Evolutionary conservation across 169 alveolate genomes (phyloP).

Genomic region (Plasmodium ovale): DNA sequence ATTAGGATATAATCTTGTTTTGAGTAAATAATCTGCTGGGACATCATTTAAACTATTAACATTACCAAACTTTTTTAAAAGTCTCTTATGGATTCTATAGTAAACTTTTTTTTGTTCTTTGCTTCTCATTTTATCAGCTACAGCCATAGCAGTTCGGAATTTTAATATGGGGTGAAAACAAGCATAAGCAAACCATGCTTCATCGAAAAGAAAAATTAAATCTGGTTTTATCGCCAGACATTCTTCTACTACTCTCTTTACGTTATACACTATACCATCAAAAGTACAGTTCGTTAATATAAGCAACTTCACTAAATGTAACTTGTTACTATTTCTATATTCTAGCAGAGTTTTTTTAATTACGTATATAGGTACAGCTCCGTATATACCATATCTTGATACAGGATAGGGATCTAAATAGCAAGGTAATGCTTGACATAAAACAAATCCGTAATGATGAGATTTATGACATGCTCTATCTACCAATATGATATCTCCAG

Average conservation of each 20-base stretch:
- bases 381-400: slow-evolving; percentile 79
- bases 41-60: slow-evolving; percentile 69
- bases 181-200: slow-evolving; percentile 85
- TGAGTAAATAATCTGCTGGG: slow-evolving; percentile 35
- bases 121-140: slow-evolving; percentile 78
- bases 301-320: slow-evolving; percentile 65
- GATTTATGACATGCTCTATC: slow-evolving; percentile 85
- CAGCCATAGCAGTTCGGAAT: slow-evolving; percentile 81
- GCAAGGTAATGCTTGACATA: slow-evolving; percentile 80
- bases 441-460: slow-evolving; percentile 83
- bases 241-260: slow-evolving; percentile 80
- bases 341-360: slow-evolving; percentile 78
- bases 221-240: slow-evolving; percentile 81
- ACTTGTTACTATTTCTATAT: slow-evolving; percentile 73
- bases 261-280: slow-evolving; percentile 83
- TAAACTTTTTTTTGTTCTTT: slow-evolving; percentile 74
- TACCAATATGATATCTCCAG: slow-evolving; percentile 81
- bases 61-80: slow-evolving; percentile 69
- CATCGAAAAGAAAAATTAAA: slow-evolving; percentile 80
- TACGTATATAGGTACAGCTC: slow-evolving; percentile 79
- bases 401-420: slow-evolving; percentile 83
- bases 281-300: slow-evolving; percentile 82
- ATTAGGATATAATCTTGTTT: slow-evolving; percentile 77
- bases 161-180: slow-evolving; percentile 81
- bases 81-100: slow-evolving; percentile 50